Evolutionary conservation across 2,329 filamentous ascomycete genomes (phyloP).

Genomic region (Colletotrichum phormii): DNA sequence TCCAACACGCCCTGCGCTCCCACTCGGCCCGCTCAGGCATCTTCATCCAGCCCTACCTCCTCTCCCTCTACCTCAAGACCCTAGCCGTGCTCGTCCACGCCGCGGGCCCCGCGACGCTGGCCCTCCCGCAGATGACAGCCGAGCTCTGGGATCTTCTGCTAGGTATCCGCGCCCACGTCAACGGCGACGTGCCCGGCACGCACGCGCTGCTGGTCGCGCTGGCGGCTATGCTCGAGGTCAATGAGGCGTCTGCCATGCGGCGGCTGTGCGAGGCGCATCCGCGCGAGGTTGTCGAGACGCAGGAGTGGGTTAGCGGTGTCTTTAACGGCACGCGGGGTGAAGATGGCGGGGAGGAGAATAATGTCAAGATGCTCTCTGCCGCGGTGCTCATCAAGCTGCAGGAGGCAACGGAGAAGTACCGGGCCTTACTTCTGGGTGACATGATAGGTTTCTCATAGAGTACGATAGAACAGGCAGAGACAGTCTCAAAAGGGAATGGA

Average conservation of each 20-base stretch:
- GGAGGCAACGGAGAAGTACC: conserved; percentile 86
- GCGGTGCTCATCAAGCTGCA: conserved; percentile 81
- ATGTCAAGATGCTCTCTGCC: conserved; percentile 82
- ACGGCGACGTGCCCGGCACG: conserved; percentile 74
- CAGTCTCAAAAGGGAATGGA: conserved; percentile 3
- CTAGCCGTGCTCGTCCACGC: conserved; percentile 86
- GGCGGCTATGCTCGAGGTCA: conserved; percentile 84
- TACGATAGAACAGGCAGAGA: background rate
- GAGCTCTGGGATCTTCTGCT: conserved; percentile 90
- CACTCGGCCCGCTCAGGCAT: conserved; percentile 59
- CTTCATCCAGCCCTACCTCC: conserved; percentile 79
- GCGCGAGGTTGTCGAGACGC: conserved; percentile 83
- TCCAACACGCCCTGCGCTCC: conserved; percentile 71
- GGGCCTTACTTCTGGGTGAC: conserved; percentile 80
- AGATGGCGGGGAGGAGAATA: conserved; percentile 76
- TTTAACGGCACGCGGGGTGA: conserved; percentile 72
- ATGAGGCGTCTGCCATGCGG: conserved; percentile 67
- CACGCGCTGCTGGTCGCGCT: conserved; percentile 83
- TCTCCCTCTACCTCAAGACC: conserved; percentile 87
- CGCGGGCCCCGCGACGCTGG: conserved; percentile 81
- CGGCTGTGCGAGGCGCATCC: conserved; percentile 80
- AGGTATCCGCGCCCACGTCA: conserved; percentile 68
- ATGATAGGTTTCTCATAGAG: conserved; percentile 53
- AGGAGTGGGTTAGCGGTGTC: conserved; percentile 84
- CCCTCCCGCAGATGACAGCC: conserved; percentile 82